A percentile compares a stretch with the other conserved stretches of the same genome.
phyloP scores from a whole-genome alignment of 805 yeast genomes.

The Phaffomyces thermotolerans region DNA sequence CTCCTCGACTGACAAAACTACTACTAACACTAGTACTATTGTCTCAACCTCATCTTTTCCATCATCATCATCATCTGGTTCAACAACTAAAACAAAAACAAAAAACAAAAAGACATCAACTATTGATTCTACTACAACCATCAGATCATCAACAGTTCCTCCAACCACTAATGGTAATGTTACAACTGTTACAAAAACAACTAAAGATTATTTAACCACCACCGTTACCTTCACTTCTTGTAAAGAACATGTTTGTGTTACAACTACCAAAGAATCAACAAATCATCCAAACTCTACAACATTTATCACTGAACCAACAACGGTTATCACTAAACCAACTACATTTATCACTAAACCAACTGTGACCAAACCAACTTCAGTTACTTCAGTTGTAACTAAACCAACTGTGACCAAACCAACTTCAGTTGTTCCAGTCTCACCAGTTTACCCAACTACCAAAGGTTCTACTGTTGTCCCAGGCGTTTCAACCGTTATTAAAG shows the following conservation, averaged over 20 bases:
- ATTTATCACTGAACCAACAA: background rate
- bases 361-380: background rate
- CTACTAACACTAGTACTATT: no score
- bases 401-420: background rate
- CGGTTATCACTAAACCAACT: background rate
- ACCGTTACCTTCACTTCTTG: slow-evolving; percentile 3
- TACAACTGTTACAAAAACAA: no score
- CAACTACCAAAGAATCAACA: background rate
- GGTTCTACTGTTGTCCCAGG: background rate
- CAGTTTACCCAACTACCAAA: background rate
- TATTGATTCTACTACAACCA: no score
- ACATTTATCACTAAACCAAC: background rate
- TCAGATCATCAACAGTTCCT: no score
- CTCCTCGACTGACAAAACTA: background rate
- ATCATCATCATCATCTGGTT: no score
- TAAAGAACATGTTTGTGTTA: background rate
- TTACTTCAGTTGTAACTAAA: background rate
- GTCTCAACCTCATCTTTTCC: no score
- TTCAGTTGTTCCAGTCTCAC: background rate
- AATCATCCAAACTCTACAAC: background rate
- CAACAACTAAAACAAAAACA: no score
- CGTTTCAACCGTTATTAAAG: background rate
- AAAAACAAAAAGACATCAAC: no score
- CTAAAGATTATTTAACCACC: background rate
- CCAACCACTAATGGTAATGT: no score